A percentile compares a stretch with the other conserved stretches of the same genome.
Conservation (phyloP, 2,329 filamentous ascomycete genomes). For the Botryotinia globosa region DNA sequence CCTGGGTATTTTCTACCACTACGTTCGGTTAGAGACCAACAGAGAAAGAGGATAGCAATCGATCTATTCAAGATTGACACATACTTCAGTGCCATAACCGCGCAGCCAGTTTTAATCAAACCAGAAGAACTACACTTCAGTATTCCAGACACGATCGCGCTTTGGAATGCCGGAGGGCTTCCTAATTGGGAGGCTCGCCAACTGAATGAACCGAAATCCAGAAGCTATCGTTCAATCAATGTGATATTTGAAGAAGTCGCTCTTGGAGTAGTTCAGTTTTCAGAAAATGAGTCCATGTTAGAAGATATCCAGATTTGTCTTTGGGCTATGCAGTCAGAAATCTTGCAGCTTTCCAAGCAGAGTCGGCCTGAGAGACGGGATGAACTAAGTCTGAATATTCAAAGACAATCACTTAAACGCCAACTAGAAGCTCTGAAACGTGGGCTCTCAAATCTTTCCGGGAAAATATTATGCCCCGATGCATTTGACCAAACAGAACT, state of each 20-base stretch:
- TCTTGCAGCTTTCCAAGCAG: slow-evolving; percentile 26
- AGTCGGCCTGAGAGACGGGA: not conserved
- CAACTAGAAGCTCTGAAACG: slow-evolving; percentile 28
- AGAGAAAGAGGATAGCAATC: slow-evolving; percentile 41
- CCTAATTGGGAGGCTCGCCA: slow-evolving; percentile 41
- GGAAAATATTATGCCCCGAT: slow-evolving; percentile 12
- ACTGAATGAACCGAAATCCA: slow-evolving; percentile 38
- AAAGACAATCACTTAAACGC: slow-evolving; percentile 25
- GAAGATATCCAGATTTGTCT: slow-evolving; percentile 35
- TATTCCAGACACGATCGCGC: slow-evolving; percentile 38
- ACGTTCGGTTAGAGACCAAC: slow-evolving; percentile 37
- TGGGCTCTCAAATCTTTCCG: slow-evolving; percentile 24
- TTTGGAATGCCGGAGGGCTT: slow-evolving; percentile 43
- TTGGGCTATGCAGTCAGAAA: slow-evolving; percentile 27
- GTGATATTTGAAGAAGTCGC: slow-evolving; percentile 24
- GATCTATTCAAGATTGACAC: slow-evolving; percentile 43
- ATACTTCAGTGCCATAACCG: slow-evolving; percentile 39
- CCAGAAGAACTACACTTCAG: slow-evolving; percentile 42
- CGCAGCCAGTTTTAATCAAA: slow-evolving; percentile 38
- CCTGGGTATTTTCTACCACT: slow-evolving; percentile 43
- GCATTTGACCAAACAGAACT: slow-evolving; percentile 23
- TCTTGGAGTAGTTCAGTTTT: slow-evolving; percentile 6
- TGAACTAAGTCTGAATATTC: slow-evolving; percentile 21
- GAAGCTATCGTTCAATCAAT: slow-evolving; percentile 29
- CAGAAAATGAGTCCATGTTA: slow-evolving; percentile 20